phyloP scores from a whole-genome alignment of 352 stramenopile species.

The Globisporangium polare region DNA sequence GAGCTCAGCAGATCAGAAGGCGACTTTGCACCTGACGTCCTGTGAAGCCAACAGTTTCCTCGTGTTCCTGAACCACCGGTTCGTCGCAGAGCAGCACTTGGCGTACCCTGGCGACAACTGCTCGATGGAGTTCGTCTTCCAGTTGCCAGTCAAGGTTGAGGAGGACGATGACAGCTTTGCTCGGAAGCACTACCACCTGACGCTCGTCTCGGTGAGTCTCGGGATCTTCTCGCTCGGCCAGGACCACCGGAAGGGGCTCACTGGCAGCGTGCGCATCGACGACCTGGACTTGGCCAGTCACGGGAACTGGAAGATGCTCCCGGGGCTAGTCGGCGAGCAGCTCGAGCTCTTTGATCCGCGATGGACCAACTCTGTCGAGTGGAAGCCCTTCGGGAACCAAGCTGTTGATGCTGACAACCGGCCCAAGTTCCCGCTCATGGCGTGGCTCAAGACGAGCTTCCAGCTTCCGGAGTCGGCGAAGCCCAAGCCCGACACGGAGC shows the following conservation, averaged over 20 bases:
- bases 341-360: conserved; percentile 46
- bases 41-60: conserved; percentile 56
- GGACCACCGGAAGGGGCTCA: conserved; percentile 57
- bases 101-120: conserved; percentile 54
- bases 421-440: conserved; percentile 27
- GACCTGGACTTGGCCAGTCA: conserved; percentile 22
- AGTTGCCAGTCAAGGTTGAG: conserved; percentile 30
- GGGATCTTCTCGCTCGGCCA: conserved; percentile 50
- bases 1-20: background rate
- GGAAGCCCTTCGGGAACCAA: conserved; percentile 16
- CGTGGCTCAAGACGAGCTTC: conserved; percentile 57
- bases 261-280: conserved; percentile 37
- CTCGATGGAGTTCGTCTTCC: conserved; percentile 37
- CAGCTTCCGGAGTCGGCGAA: conserved; percentile 16
- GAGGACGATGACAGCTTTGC: conserved; percentile 7
- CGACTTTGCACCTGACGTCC: conserved; percentile 39
- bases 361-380: conserved; percentile 49
- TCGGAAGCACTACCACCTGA: conserved; percentile 30
- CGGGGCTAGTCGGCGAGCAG: conserved; percentile 57
- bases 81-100: conserved; percentile 36
- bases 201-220: conserved; percentile 54
- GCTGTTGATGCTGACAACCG: background rate
- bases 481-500: conserved; percentile 1
- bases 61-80: conserved; percentile 42
- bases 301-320: conserved; percentile 52